phyloP scores from a whole-genome alignment of 1,284 basidiomycete genomes.

The Somion occarium region DNA sequence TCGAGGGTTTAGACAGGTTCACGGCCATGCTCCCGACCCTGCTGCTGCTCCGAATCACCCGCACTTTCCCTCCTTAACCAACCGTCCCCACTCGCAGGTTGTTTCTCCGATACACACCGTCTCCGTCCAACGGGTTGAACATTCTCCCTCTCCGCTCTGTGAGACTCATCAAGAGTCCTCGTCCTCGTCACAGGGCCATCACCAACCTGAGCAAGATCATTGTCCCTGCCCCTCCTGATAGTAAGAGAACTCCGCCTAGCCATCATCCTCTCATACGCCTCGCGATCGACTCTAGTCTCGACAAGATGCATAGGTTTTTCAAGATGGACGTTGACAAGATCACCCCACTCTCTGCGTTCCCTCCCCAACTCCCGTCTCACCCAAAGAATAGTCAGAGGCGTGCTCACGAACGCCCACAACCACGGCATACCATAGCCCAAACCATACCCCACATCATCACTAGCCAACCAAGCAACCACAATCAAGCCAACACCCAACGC shows the following conservation, averaged over 20 bases:
- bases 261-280: constrained; percentile 7
- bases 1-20: too few relatives aligned
- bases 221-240: too few relatives aligned
- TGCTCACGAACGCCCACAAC: constrained; percentile 25
- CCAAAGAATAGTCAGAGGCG: constrained; percentile 17
- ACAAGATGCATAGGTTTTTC: constrained; percentile 11
- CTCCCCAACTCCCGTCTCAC: constrained; percentile 17
- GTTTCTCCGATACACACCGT: too few relatives aligned
- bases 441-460: constrained; percentile 26
- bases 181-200: too few relatives aligned
- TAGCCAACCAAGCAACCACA: constrained; percentile 23
- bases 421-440: constrained; percentile 28
- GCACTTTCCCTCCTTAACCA: too few relatives aligned
- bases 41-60: too few relatives aligned
- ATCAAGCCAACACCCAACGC: constrained; percentile 22
- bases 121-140: too few relatives aligned
- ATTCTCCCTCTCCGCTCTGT: too few relatives aligned
- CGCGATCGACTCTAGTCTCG: constrained; percentile 11
- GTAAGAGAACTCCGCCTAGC: constrained; percentile 5
- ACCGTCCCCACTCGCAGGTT: too few relatives aligned
- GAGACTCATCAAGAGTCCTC: too few relatives aligned
- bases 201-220: too few relatives aligned
- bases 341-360: constrained; percentile 21
- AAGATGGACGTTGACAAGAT: constrained; percentile 9
- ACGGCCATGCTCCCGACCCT: too few relatives aligned